A percentile compares a stretch with the other conserved stretches of the same genome.
These are phyloP conservation scores for Helicosporidium sp. DNA, from an alignment of 139 green algal species.

Conservation along the genomic window DNA sequence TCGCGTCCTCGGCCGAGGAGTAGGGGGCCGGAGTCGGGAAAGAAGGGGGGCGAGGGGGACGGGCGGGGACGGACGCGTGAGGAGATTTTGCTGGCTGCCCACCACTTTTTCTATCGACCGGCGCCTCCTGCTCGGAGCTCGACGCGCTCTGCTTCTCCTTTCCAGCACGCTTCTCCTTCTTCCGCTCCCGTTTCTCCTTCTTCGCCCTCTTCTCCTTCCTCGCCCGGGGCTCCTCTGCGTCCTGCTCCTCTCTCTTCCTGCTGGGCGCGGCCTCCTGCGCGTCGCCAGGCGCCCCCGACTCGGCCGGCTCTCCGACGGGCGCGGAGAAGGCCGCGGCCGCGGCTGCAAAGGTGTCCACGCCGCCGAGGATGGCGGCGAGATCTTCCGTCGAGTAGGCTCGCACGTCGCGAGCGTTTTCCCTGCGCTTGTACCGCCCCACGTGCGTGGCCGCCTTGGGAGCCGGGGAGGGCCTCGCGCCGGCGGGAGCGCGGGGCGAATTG, in stretches of 20 bases:
- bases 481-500: background rate
- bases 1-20: background rate
- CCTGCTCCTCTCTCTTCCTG: no score
- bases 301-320: no score
- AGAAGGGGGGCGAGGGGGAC: no score
- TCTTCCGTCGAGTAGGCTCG: slow-evolving; percentile 46
- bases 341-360: slow-evolving; percentile 15
- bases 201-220: slow-evolving; percentile 1
- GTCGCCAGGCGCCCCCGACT: no score
- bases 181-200: background rate
- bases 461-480: background rate
- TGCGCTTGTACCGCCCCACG: slow-evolving; percentile 38
- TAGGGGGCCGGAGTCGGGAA: no score
- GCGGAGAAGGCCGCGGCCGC: slow-evolving; percentile 3
- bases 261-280: no score
- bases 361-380: slow-evolving; percentile 57
- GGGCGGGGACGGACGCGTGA: no score
- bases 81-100: no score
- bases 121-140: background rate
- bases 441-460: slow-evolving; percentile 28
- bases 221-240: no score
- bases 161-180: background rate
- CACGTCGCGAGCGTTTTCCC: slow-evolving; percentile 46
- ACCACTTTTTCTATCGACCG: background rate
- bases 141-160: no score